These are phyloP conservation scores for Trichosporon asahii DNA, from an alignment of 1,284 basidiomycete species.

Conservation along the genomic window DNA sequence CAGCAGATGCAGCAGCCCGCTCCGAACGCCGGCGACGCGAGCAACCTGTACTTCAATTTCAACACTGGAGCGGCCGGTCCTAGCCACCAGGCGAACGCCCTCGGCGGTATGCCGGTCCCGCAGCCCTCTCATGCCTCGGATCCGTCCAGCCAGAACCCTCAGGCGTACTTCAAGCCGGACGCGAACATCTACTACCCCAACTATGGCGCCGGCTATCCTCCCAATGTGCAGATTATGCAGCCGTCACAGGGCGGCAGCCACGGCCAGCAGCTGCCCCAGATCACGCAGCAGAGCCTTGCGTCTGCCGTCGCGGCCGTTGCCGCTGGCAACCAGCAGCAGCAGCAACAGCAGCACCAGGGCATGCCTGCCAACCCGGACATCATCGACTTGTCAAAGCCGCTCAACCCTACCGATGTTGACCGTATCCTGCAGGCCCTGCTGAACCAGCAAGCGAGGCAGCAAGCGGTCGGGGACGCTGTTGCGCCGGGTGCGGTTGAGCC, in stretches of 20 bases:
- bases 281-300: background rate
- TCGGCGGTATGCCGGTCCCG: background rate
- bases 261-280: background rate
- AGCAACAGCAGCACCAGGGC: background rate
- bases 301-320: background rate
- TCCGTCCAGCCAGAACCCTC: background rate
- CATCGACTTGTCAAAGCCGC: conserved; percentile 47
- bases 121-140: background rate
- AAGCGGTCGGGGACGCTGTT: background rate
- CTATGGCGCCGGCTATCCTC: background rate
- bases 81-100: background rate
- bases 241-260: conserved; percentile 3
- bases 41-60: conserved; percentile 8
- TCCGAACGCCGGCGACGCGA: conserved; percentile 9
- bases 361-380: conserved; percentile 32
- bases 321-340: background rate
- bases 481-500: background rate
- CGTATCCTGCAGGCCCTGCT: conserved; percentile 44
- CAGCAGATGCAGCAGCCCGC: background rate
- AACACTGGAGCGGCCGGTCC: background rate
- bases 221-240: background rate
- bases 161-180: conserved; percentile 1
- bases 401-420: conserved; percentile 41
- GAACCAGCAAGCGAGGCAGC: conserved; percentile 28
- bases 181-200: conserved; percentile 2